Base-by-base conservation (phyloP, 345 rosid species). In the Erodium maritimum region DNA sequence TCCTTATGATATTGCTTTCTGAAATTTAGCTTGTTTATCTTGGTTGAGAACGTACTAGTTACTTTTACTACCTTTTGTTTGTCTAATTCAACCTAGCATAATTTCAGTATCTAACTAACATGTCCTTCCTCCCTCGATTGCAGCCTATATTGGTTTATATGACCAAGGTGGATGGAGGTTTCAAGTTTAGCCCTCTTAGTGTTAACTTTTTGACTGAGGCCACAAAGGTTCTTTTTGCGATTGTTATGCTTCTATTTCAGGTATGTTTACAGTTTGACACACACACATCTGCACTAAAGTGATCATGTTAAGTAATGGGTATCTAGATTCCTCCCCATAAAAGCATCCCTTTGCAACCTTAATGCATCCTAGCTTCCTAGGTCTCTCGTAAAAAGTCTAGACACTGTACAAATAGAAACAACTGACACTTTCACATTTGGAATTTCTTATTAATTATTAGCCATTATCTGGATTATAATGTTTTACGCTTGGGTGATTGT, bases 181-280 rank as follows among this genome's bases (percentile, higher is more conserved):
- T 88, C 74, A 74, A 74, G 61, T 88, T 82, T 72, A 88, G 88
- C 66, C 96, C 93, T 14, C 61, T 85, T 46, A 81, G 86, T 20
- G 96, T 83, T 62, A 88, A 85, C 72, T 88, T 88, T 75, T 61
- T 85, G 78, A 85, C 90, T 11, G 96, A 88, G 63, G 75, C 62
- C 19, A 77, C 84, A 33, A 88, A 88, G 63, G 85, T 85, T 67
- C 13, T 83, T 18, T 85, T 85, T 69, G 93, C 96, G 5, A 51
- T 88, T 60, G 71, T 77, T 51, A 85, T 82, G 93, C 90, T 85
- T 63, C 52, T 88, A 14, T 6, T 82, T 62, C 86, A 88, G 86
- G 93, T 87, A 70, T 18, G n/a, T 46, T 52, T 50, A 3, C 19
- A 37, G 37, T 33, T 18, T 25, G 22, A 29, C 37, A 29, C 37